A percentile compares a stretch with the other conserved stretches of the same genome.
Conservation (phyloP, 179 eudicot species). For the Patellifolia procumbens region DNA sequence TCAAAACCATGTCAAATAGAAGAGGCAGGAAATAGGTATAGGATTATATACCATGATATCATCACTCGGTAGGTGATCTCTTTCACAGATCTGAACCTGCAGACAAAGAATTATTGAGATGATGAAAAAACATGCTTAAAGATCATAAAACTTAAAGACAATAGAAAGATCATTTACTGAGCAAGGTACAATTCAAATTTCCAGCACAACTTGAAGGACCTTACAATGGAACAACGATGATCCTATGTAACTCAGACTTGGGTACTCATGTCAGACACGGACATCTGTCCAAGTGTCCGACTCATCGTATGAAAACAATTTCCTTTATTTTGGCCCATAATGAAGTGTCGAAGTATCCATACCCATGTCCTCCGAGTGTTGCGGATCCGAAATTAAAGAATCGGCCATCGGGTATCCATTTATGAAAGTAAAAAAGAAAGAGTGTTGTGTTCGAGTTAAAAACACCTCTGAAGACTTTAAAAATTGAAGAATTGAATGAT, state of each 20-base stretch:
- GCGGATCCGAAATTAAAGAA: too few species aligned
- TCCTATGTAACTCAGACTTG: too few species aligned
- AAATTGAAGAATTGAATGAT: background rate
- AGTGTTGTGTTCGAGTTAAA: background rate
- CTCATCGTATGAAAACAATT: too few species aligned
- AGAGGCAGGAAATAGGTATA: background rate
- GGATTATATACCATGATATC: slow-evolving; percentile 60
- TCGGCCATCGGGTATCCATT: too few species aligned
- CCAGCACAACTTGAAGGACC: background rate
- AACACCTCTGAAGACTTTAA: background rate
- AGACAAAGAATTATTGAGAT: slow-evolving; percentile 13
- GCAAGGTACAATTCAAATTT: too few species aligned
- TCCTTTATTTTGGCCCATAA: too few species aligned
- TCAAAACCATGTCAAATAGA: background rate
- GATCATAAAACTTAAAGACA: background rate
- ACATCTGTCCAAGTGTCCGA: too few species aligned
- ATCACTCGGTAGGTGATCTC: slow-evolving; percentile 87
- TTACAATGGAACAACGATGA: background rate
- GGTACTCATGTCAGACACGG: too few species aligned
- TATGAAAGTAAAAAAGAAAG: background rate
- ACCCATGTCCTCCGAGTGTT: too few species aligned
- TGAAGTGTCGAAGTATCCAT: too few species aligned
- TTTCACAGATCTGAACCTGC: slow-evolving; percentile 94
- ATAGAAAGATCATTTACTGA: background rate
- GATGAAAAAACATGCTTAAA: slow-evolving; percentile 4